Evolutionary conservation across 768 basidiomycete genomes (phyloP), one percentile per base, ranked within the genome.

Genomic region (Mycena capillaripes): DNA sequence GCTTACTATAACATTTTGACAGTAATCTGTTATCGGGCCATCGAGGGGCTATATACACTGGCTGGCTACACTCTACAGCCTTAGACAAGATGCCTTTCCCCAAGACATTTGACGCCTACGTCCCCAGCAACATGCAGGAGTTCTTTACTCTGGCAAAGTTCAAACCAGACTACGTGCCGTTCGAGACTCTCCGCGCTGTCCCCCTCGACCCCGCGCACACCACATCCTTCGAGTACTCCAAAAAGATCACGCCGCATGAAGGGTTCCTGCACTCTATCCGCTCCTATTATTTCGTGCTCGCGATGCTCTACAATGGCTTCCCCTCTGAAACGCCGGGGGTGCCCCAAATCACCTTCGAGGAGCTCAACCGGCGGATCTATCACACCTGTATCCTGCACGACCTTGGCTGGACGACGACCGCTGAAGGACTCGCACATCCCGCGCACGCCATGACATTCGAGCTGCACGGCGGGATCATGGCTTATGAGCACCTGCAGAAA

Each of bases 231-330:
- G 71, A 75, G 9, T 59, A 63, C 71, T 46, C 74, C 11, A 52
- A 72, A 56, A 72, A 69, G 42, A 30, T 75, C 27, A 66, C 67
- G 1, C 66, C 67, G 5, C 71, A 34, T 38, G 57, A 69, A 32
- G 64, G 62, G 12, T 66, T 72, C 66, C 17, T 69, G 16, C 74
- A 75, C 66, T 66, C 67, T 32, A 40, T 75, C 40, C 66, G 74
- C 9, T 66, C 58, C 68, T 75, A 69, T 38, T 75, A 75, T 56
- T 75, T 75, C 40, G 62, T 71, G 27, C 75, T 75, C 53, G 66
- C 67, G 10, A 66, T 73, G 16, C 68, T 75, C 9, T n/a, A 52
- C 59, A 70, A 66, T 57, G 75, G 75, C 10, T 75, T 75, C 46
- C 75, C 74, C 38, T 75, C 75, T 23, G 69, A 57, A 8, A 73